These are phyloP conservation scores for Clarireedia paspali DNA, from an alignment of 2,329 filamentous ascomycete species.

Conservation along the genomic window DNA sequence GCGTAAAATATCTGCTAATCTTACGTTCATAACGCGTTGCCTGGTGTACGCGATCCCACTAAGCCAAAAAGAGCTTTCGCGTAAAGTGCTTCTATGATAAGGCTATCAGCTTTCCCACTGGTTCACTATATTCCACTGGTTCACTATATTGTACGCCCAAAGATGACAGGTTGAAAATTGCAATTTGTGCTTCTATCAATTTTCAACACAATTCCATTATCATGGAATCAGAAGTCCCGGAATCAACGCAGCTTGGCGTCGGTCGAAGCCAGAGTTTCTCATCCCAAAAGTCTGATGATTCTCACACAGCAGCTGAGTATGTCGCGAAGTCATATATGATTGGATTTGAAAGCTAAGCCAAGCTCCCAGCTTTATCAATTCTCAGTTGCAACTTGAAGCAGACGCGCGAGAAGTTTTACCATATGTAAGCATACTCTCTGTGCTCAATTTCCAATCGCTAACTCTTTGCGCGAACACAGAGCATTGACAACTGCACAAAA, in stretches of 20 bases:
- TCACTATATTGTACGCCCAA: too few relatives aligned
- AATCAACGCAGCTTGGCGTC: conserved; percentile 12
- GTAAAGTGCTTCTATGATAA: conserved; percentile 14
- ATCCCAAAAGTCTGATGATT: conserved; percentile 43
- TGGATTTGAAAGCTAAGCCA: conserved; percentile 8
- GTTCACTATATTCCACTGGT: too few relatives aligned
- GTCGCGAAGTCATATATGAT: conserved; percentile 11
- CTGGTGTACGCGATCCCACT: conserved; percentile 4
- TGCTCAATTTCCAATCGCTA: not conserved
- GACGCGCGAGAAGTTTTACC: conserved; percentile 93
- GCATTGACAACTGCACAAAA: conserved; percentile 89
- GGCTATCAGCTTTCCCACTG: too few relatives aligned
- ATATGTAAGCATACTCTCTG: conserved; percentile 54
- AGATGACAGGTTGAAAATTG: too few relatives aligned
- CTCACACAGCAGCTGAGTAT: conserved; percentile 43
- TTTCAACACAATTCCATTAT: not conserved
- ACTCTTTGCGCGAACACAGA: conserved; percentile 41
- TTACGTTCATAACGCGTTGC: not conserved
- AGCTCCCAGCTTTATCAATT: conserved; percentile 65
- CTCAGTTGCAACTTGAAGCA: conserved; percentile 83
- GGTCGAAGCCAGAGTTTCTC: conserved; percentile 50
- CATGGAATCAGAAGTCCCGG: conserved; percentile 32
- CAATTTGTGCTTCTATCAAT: not conserved
- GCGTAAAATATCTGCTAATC: too few relatives aligned
- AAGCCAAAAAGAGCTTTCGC: conserved; percentile 5